phyloP scores from a whole-genome alignment of 805 yeast genomes.

The Kuraishia piskuri region DNA sequence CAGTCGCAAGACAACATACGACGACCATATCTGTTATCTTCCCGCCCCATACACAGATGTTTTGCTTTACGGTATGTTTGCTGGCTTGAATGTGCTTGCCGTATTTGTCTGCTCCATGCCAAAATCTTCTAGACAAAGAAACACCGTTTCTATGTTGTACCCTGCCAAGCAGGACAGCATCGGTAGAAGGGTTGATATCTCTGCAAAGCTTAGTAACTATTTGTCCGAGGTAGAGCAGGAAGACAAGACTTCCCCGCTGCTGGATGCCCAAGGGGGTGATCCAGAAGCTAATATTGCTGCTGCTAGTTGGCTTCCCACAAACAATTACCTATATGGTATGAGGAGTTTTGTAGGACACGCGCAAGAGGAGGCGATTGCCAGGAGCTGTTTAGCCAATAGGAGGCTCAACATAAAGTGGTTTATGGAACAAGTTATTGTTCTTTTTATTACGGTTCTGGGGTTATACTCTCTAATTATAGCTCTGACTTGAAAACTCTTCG shows the following conservation, averaged over 20 bases:
- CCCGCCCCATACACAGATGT: constrained; percentile 38
- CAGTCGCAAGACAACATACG: constrained; percentile 26
- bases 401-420: background rate
- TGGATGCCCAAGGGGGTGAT: background rate
- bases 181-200: background rate
- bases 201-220: constrained; percentile 1
- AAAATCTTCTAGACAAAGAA: background rate
- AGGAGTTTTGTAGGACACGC: background rate
- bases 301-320: background rate
- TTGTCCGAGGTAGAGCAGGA: constrained; percentile 2
- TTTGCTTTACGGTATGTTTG: constrained; percentile 25
- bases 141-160: background rate
- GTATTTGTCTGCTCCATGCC: background rate
- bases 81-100: constrained; percentile 16
- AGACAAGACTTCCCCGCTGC: background rate
- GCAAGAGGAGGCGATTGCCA: background rate
- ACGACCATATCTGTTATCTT: constrained; percentile 34
- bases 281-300: background rate
- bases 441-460: background rate
- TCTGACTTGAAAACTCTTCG: background rate
- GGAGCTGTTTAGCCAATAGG: background rate
- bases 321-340: background rate
- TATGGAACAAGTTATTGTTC: background rate
- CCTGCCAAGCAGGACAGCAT: background rate
- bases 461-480: background rate